A percentile compares a stretch with the other conserved stretches of the same genome.
phyloP scores from a whole-genome alignment of 2,329 filamentous ascomycete genomes.

The Fusarium proliferatum region DNA sequence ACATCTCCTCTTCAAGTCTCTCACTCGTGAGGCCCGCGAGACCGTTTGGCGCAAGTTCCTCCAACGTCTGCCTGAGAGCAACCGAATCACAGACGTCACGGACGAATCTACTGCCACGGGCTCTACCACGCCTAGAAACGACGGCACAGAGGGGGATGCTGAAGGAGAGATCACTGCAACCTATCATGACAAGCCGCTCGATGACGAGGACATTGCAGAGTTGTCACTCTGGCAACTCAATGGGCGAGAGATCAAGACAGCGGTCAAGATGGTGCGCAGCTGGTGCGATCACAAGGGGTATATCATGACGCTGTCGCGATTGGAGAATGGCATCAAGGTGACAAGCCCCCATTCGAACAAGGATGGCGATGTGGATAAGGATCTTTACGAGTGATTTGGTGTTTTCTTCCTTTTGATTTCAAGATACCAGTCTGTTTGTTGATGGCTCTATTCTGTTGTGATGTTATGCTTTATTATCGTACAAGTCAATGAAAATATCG shows the following conservation, averaged over 20 bases:
- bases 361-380: conserved; percentile 42
- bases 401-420: background rate
- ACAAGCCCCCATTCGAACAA: conserved; percentile 57
- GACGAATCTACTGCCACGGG: conserved; percentile 6
- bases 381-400: conserved; percentile 42
- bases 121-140: conserved; percentile 10
- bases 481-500: background rate
- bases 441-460: background rate
- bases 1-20: conserved; percentile 57
- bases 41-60: conserved; percentile 61
- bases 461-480: background rate
- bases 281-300: conserved; percentile 60
- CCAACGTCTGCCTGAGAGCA: conserved; percentile 45
- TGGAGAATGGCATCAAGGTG: conserved; percentile 59
- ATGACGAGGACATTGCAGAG: conserved; percentile 53
- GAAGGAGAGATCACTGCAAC: background rate
- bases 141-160: background rate
- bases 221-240: conserved; percentile 57
- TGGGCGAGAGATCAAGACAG: conserved; percentile 60
- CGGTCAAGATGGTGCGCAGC: conserved; percentile 57
- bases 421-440: conserved; percentile 4
- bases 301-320: conserved; percentile 53
- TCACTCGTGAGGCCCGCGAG: conserved; percentile 52
- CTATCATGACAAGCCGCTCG: conserved; percentile 29
- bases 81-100: background rate